These are phyloP conservation scores for Mycena olivaceomarginata DNA, from an alignment of 768 basidiomycete species.

Conservation along the genomic window DNA sequence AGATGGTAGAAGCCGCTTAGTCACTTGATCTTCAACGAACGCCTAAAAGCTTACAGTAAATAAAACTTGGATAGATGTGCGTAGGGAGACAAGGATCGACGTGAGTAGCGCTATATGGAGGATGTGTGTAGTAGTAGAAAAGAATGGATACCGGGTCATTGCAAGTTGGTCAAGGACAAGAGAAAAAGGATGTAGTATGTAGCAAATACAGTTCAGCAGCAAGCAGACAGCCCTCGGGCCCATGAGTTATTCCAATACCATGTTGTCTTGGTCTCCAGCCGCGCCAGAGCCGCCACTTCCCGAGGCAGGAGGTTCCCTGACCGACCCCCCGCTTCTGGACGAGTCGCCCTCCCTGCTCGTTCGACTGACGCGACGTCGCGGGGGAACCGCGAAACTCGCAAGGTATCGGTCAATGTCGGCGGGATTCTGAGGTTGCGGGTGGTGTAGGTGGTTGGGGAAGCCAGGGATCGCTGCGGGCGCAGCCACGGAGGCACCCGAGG, in stretches of 20 bases:
- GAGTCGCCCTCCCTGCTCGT: constrained; percentile 29
- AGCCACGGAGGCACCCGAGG: neutral
- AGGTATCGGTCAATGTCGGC: constrained; percentile 42
- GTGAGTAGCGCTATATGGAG: constrained; percentile 43
- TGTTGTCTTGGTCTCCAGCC: constrained; percentile 26
- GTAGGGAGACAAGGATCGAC: constrained; percentile 41
- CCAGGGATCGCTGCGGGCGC: constrained; percentile 9
- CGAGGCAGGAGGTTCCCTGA: constrained; percentile 4
- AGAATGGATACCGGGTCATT: constrained; percentile 17
- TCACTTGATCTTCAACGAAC: no score
- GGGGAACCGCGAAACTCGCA: constrained; percentile 35
- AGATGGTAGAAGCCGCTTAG: no score
- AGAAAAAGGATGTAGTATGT: constrained; percentile 37
- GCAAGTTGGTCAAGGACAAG: constrained; percentile 32
- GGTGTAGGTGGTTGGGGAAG: constrained; percentile 27
- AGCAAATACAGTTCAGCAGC: constrained; percentile 36
- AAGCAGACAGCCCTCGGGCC: neutral
- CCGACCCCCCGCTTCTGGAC: constrained; percentile 13
- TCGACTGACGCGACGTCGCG: constrained; percentile 37
- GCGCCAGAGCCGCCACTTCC: constrained; percentile 14
- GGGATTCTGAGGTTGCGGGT: constrained; percentile 41
- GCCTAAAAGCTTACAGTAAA: constrained; percentile 15
- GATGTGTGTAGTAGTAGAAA: constrained; percentile 31
- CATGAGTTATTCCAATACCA: constrained; percentile 33
- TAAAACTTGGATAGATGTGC: constrained; percentile 40